phyloP scores from a whole-genome alignment of 306 rosid species.

The Gillenia trifoliata region DNA sequence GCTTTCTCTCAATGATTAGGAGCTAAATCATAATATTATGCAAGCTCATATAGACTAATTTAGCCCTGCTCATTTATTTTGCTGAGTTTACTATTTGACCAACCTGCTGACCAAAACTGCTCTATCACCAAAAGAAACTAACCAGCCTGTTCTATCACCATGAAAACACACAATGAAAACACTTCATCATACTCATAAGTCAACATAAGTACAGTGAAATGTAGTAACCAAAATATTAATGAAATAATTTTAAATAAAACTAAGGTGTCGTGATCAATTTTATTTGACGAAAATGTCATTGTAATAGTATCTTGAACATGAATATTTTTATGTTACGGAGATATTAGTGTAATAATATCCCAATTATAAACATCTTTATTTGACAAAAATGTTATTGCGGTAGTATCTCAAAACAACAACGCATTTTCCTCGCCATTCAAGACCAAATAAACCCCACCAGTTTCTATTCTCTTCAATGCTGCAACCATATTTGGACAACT shows the following conservation, averaged over 20 bases:
- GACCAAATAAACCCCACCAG: constrained; percentile 41
- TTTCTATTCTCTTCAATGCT: constrained; percentile 37
- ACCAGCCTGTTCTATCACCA: background rate
- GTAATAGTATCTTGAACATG: no score
- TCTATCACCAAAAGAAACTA: background rate
- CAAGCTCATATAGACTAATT: constrained; percentile 9
- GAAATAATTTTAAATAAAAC: no score
- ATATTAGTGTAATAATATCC: no score
- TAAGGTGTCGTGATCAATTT: background rate
- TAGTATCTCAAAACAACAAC: no score
- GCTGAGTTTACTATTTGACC: background rate
- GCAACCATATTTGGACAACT: constrained; percentile 38
- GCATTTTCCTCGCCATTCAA: constrained; percentile 5
- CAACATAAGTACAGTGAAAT: constrained; percentile 36
- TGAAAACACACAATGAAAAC: background rate
- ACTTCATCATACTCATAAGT: constrained; percentile 25
- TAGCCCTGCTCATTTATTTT: constrained; percentile 3
- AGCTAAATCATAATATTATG: background rate
- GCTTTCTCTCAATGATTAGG: background rate
- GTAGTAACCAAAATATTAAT: constrained; percentile 4
- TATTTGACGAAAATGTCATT: fast-evolving
- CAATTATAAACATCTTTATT: no score
- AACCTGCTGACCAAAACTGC: background rate
- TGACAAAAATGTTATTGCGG: no score
- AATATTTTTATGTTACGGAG: no score